Evolutionary conservation across 495 filamentous ascomycete genomes (phyloP).

Genomic region (Aspergillus heteromorphus): DNA sequence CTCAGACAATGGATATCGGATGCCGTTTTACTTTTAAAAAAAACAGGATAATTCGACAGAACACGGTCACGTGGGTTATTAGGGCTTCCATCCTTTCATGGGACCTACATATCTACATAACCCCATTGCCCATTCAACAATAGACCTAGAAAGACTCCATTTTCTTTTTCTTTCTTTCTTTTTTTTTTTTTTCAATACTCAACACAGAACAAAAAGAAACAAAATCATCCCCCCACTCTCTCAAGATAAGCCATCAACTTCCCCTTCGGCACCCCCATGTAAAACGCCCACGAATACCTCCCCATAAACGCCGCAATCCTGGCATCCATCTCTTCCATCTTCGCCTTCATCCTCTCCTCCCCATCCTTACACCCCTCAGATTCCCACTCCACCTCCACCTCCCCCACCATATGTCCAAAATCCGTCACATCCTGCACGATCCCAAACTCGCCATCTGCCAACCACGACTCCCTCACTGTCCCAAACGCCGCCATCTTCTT

Average conservation of each 20-base stretch:
- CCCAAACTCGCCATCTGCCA: neutral
- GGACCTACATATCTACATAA: too few species aligned
- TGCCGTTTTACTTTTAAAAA: too few species aligned
- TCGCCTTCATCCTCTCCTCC: neutral
- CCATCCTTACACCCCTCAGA: neutral
- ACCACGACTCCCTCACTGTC: neutral
- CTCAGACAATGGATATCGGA: too few species aligned
- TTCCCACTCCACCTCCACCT: constrained; percentile 1
- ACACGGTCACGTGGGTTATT: too few species aligned
- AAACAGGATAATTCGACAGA: too few species aligned
- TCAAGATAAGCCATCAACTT: constrained; percentile 9
- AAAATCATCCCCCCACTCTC: neutral
- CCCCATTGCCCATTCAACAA: too few species aligned
- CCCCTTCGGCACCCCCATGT: neutral
- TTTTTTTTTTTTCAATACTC: too few species aligned
- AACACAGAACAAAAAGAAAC: too few species aligned
- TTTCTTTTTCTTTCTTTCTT: too few species aligned
- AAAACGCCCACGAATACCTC: constrained; percentile 5
- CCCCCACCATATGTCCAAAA: constrained; percentile 1
- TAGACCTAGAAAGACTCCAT: too few species aligned
- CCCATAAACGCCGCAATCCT: neutral
- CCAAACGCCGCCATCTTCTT: neutral
- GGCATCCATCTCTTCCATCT: constrained; percentile 4
- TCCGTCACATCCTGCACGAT: constrained; percentile 4
- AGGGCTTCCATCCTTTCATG: too few species aligned